Conservation (phyloP, 2,329 filamentous ascomycete species). For the Conoideocrella luteorostrata region DNA sequence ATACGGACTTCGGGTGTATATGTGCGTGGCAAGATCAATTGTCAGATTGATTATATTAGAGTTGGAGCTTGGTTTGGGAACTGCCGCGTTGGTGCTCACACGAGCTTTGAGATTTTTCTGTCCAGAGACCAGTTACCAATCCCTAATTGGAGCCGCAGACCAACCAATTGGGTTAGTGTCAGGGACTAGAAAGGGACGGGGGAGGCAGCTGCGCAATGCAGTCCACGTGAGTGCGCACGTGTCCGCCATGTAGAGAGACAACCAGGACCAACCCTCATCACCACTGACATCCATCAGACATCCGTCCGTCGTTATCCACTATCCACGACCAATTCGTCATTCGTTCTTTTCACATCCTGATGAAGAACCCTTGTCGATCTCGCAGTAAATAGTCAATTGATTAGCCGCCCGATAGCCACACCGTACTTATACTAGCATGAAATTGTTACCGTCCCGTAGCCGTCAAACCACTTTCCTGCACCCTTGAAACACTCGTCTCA, state of each 20-base stretch:
- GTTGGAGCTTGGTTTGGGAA: background rate
- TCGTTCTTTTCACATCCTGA: too few species aligned
- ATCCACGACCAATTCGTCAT: too few species aligned
- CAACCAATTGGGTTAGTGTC: constrained; percentile 9
- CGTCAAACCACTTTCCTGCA: constrained; percentile 3
- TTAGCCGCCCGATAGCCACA: too few species aligned
- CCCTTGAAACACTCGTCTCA: constrained; percentile 13
- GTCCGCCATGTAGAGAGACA: too few species aligned
- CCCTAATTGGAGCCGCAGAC: constrained; percentile 7
- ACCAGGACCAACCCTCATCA: too few species aligned
- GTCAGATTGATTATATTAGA: background rate
- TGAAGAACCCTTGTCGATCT: too few species aligned
- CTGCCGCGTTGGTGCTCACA: constrained; percentile 14
- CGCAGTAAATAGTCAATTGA: background rate
- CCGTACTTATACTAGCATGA: too few species aligned
- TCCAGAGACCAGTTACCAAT: constrained; percentile 7
- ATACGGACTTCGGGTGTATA: background rate
- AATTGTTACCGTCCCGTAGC: background rate
- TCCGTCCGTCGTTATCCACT: too few species aligned
- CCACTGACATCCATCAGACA: too few species aligned
- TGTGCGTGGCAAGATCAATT: background rate
- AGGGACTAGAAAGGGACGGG: too few species aligned
- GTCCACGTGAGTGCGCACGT: background rate
- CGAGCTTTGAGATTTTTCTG: constrained; percentile 27
- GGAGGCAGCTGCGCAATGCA: rapidly evolving